Conservation (phyloP, 352 stramenopile genomes). For the Phytophthora pistaciae region DNA sequence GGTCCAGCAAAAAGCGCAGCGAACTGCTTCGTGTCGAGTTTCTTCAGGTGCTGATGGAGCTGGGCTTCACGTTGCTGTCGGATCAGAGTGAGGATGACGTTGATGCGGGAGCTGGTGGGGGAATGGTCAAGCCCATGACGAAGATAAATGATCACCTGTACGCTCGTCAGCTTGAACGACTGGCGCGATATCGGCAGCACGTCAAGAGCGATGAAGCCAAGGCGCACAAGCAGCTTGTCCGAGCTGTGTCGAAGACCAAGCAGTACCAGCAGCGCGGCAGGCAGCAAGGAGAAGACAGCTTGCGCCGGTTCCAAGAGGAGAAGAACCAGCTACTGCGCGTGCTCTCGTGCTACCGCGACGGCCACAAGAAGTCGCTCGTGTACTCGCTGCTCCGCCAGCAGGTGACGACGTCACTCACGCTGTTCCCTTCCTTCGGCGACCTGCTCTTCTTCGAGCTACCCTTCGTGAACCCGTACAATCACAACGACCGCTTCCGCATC, state of each 20-base stretch:
- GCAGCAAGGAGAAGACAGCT: slow-evolving; percentile 41
- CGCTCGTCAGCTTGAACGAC: slow-evolving; percentile 78
- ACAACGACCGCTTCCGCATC: slow-evolving; percentile 92
- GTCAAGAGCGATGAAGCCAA: slow-evolving; percentile 50
- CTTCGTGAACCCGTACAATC: slow-evolving; percentile 92
- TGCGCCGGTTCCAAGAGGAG: slow-evolving; percentile 66
- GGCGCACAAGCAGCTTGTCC: slow-evolving; percentile 70
- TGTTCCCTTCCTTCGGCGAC: slow-evolving; percentile 85
- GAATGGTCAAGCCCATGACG: slow-evolving; percentile 23
- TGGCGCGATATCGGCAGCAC: slow-evolving; percentile 76
- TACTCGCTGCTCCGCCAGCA: slow-evolving; percentile 90
- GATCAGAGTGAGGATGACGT: slow-evolving; percentile 45
- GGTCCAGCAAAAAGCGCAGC: slow-evolving; percentile 28
- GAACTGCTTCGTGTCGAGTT: slow-evolving; percentile 90
- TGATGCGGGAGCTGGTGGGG: slow-evolving; percentile 6
- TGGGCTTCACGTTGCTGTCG: slow-evolving; percentile 88
- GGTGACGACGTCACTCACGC: slow-evolving; percentile 83
- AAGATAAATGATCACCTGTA: slow-evolving; percentile 84
- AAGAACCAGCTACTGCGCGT: slow-evolving; percentile 91
- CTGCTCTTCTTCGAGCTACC: slow-evolving; percentile 92
- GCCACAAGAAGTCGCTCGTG: slow-evolving; percentile 95
- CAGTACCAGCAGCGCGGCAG: slow-evolving; percentile 24
- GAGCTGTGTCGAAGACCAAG: slow-evolving; percentile 52
- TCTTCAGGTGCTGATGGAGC: slow-evolving; percentile 93
- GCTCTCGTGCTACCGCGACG: slow-evolving; percentile 93